Conservation (phyloP, 2,329 filamentous ascomycete species). For the Colletotrichum tabaci region DNA sequence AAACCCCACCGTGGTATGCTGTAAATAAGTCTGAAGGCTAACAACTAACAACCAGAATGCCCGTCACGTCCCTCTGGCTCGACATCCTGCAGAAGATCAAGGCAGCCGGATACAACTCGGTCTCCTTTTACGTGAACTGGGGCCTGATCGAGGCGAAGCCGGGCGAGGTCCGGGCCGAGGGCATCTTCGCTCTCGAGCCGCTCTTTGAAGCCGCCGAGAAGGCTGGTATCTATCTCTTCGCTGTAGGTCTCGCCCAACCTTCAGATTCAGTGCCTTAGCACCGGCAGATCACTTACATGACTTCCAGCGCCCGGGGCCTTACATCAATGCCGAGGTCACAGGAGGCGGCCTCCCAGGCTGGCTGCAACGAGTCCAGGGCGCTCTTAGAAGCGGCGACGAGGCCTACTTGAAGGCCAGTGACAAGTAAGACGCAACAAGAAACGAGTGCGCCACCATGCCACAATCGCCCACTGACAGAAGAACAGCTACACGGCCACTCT, state of each 20-base stretch:
- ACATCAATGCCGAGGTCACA: slow-evolving; percentile 79
- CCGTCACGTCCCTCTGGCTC: slow-evolving; percentile 62
- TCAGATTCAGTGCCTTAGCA: too few species aligned
- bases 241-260: slow-evolving; percentile 48
- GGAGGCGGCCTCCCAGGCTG: slow-evolving; percentile 83
- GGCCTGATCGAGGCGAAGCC: slow-evolving; percentile 78
- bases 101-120: slow-evolving; percentile 78
- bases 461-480: not conserved
- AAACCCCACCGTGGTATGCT: not conserved
- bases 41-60: slow-evolving; percentile 44
- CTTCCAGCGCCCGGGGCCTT: slow-evolving; percentile 68
- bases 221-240: slow-evolving; percentile 79
- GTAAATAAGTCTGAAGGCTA: not conserved
- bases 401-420: slow-evolving; percentile 74
- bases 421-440: slow-evolving; percentile 57
- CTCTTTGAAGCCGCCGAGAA: slow-evolving; percentile 79
- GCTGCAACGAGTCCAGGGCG: slow-evolving; percentile 74
- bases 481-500: slow-evolving; percentile 70
- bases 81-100: slow-evolving; percentile 84
- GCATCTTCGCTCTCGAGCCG: slow-evolving; percentile 76
- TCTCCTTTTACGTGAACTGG: slow-evolving; percentile 83
- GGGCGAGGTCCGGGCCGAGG: slow-evolving; percentile 75
- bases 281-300: not conserved
- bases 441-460: too few species aligned
- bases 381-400: slow-evolving; percentile 69